Percentiles rank a stretch among this genome's conserved stretches.
Evolutionary conservation across 225 moss, liverwort and hornwort genomes (phyloP).

Genomic region (Thuidium tamariscinum): DNA sequence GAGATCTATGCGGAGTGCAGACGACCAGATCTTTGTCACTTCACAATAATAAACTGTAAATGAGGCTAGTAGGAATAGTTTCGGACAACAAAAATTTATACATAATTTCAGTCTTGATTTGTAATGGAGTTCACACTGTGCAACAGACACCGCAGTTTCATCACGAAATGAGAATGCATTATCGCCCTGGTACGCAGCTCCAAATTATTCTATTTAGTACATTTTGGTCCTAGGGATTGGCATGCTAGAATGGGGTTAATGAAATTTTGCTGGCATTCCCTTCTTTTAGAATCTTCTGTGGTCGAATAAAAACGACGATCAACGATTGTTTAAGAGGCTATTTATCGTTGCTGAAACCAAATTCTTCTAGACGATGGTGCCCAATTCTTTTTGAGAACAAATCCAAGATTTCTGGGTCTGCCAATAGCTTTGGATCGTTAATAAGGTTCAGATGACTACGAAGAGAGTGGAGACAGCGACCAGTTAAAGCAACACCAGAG

Average conservation of each 20-base stretch:
- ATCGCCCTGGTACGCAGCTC: not conserved
- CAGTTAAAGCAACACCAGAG: not conserved
- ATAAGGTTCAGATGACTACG: not conserved
- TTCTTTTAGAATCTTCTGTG: not conserved
- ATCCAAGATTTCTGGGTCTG: not conserved
- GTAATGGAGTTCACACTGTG: not conserved
- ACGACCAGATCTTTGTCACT: not conserved
- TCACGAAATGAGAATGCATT: not conserved
- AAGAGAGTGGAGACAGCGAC: not conserved
- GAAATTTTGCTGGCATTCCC: not conserved
- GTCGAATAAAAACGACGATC: not conserved
- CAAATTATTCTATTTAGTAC: not conserved
- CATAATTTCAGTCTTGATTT: not conserved
- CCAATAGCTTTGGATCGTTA: not conserved
- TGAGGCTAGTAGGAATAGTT: not conserved
- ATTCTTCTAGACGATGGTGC: not conserved
- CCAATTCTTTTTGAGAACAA: not conserved
- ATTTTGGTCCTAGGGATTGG: not conserved
- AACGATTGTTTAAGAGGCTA: not conserved
- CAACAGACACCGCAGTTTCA: slow-evolving; percentile 2
- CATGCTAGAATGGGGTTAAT: not conserved
- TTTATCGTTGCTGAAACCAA: not conserved
- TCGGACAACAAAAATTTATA: not conserved
- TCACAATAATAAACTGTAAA: not conserved
- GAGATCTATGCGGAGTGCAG: not conserved